Evolutionary conservation across 2,329 filamentous ascomycete species (phyloP).

Genomic region (Ophiostoma piceae): DNA sequence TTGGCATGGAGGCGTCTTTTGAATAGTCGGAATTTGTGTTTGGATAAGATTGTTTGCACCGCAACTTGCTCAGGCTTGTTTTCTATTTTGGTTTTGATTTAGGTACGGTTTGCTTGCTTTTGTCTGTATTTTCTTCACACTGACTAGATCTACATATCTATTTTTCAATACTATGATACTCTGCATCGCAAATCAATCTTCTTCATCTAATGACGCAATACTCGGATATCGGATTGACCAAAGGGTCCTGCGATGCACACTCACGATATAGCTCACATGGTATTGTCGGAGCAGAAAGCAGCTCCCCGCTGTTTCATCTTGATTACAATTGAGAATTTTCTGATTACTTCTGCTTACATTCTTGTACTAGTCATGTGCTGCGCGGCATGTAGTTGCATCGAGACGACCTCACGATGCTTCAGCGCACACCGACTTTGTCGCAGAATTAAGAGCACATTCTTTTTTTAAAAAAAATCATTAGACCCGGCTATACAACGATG

Average conservation of each 20-base stretch:
- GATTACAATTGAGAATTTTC: neutral
- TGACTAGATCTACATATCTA: neutral
- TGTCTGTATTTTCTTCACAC: neutral
- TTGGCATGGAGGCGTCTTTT: neutral
- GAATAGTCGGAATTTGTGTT: neutral
- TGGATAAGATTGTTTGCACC: neutral
- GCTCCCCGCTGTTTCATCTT: neutral
- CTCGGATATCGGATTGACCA: neutral
- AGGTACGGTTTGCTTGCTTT: neutral
- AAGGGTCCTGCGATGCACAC: neutral
- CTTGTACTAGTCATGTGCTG: neutral
- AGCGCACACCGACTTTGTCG: constrained; percentile 7
- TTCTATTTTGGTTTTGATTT: too few species aligned
- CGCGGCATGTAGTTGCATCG: neutral
- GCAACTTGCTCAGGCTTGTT: too few species aligned
- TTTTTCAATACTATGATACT: neutral
- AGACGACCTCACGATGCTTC: constrained; percentile 8
- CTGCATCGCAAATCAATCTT: neutral
- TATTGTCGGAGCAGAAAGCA: neutral
- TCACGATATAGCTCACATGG: constrained; percentile 5
- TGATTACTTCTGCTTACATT: neutral
- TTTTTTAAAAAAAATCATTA: neutral
- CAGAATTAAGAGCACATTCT: too few species aligned
- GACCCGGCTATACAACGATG: neutral
- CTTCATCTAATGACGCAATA: neutral